Percentiles rank a stretch among this genome's conserved stretches.
Conservation (phyloP, 345 rosid species). For the Populus euphratica region DNA sequence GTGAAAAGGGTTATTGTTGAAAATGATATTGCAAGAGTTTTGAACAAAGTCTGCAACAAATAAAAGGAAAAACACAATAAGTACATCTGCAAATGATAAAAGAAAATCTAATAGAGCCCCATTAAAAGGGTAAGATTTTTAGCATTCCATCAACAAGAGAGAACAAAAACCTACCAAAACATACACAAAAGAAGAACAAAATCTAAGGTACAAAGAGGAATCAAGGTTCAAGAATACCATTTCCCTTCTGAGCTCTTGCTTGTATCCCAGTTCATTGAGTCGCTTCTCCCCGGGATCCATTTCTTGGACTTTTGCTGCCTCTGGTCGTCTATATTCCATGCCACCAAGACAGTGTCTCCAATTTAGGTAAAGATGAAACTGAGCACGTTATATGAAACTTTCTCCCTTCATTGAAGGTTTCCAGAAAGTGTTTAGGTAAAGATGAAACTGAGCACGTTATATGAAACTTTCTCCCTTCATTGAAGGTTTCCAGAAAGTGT, state of each 20-base stretch:
- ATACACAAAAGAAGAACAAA: neutral
- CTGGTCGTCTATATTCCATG: neutral
- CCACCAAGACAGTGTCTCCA: neutral
- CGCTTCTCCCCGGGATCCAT: conserved; percentile 69
- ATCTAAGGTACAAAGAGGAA: neutral
- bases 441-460: neutral
- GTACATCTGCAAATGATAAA: neutral
- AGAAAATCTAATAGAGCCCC: neutral
- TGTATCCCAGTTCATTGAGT: conserved; percentile 56
- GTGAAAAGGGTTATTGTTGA: conserved; percentile 65
- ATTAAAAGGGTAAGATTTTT: neutral
- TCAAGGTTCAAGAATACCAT: conserved; percentile 34
- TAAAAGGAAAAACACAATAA: neutral
- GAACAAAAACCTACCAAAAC: neutral
- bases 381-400: neutral
- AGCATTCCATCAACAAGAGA: neutral
- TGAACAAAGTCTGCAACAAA: conserved; percentile 48
- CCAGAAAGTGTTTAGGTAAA: neutral
- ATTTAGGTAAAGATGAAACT: neutral
- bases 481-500: neutral
- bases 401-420: neutral
- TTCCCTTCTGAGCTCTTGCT: conserved; percentile 64
- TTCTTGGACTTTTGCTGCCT: neutral
- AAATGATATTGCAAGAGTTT: conserved; percentile 58
- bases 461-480: neutral